Conservation (phyloP, 805 yeast species). For the Pichia thaimueangensis region DNA sequence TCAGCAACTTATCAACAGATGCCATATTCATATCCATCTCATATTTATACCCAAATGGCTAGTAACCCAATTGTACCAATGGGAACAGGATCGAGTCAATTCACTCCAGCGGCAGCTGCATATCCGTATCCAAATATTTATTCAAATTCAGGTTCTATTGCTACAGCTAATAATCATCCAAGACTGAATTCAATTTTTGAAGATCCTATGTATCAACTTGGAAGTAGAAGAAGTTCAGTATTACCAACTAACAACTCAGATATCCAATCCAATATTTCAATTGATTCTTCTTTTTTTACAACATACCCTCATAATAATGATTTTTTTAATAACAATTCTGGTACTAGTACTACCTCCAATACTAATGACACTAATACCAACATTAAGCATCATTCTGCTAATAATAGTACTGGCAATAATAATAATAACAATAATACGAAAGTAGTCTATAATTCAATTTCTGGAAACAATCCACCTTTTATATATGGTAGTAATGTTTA, state of each 20-base stretch:
- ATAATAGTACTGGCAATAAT: background rate
- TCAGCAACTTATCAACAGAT: background rate
- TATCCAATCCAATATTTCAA: background rate
- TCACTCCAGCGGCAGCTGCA: background rate
- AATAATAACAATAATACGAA: background rate
- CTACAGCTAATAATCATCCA: conserved; percentile 1
- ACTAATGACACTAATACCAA: background rate
- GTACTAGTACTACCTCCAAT: background rate
- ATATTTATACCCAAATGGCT: background rate
- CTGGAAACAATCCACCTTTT: background rate
- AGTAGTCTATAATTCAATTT: background rate
- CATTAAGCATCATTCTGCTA: background rate
- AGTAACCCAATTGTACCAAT: background rate
- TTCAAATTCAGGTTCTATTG: background rate
- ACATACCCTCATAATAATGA: background rate
- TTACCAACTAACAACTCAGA: conserved; percentile 7
- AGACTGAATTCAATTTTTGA: conserved; percentile 20
- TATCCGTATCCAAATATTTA: background rate
- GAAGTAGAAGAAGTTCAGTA: conserved; percentile 18
- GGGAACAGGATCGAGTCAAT: background rate
- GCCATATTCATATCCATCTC: background rate
- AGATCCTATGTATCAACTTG: conserved; percentile 14
- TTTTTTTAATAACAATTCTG: background rate
- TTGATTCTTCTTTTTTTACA: background rate
- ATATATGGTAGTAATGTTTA: background rate